Evolutionary conservation across 129 eudicot genomes (phyloP), one percentile per base, ranked within the genome.

Genomic region (Chrysanthemum lavandulifolium): DNA sequence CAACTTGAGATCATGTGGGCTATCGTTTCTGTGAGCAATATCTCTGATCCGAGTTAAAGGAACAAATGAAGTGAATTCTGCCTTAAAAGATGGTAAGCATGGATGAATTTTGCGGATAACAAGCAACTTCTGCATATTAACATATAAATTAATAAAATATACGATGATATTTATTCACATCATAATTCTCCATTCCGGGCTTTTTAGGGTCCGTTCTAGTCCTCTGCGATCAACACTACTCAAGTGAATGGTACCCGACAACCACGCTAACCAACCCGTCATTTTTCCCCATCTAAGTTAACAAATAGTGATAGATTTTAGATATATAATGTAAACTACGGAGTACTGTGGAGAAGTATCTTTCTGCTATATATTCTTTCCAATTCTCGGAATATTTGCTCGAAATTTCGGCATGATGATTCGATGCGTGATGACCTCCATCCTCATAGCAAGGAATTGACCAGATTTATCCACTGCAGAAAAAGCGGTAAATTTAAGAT

Each of bases 1-100:
- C 62, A 93, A 97, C 97, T 93, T 93, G 61, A 93, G 97, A 73
- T 93, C 87, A 78, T 93, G 98, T 60, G 97, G 98, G 79, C 90
- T 93, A 79, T 93, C 98, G 61, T 78, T 80, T 78, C 98, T 78
- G 73, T 93, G 98, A 77, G 98, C 98, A 83, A 93, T 90, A 74
- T 93, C 98, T 73, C 98, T 78, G 5, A 93, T 93, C 69, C 96
- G 82, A 69, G 98, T 93, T 59, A 93, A 60, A 52, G 98, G 98
- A 79, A 93, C 98, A 36, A 97, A 93, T 65, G 98, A 97, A 15
- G 98, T 93, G 75, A 93, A 93, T 79, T 93, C 98, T 71, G 97
- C 97, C 77, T 93, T 93, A 47, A 93, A 93, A 13, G 98, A 93
- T 19, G 98, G 98, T 81, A 93, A 81, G 72, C 91, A 93, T 50